Evolutionary conservation across 495 filamentous ascomycete genomes (phyloP), one percentile per base, ranked within the genome.

Genomic region (Podospora tetraspora): DNA sequence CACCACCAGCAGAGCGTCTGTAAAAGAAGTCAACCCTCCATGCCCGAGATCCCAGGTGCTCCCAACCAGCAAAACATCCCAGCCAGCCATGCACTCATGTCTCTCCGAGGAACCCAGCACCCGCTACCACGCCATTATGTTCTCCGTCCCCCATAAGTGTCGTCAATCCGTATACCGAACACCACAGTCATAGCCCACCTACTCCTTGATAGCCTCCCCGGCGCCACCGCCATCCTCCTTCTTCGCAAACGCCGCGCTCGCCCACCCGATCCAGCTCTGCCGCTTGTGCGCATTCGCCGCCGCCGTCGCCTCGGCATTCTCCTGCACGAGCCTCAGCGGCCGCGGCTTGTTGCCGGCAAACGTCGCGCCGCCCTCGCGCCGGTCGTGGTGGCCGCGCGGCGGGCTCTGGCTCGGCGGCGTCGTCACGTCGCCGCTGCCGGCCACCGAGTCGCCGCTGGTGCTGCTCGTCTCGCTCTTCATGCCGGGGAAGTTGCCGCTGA

Each of bases 301-400:
- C 61, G 75, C 77, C 25, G 72, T 77, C 58, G 72, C 67, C 68
- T 75, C 74, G 19, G 70, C 66, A 56, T 80, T 83, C 80, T 85
- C 91, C 79, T 93, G 90, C 65, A 99, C 95, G 12, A 99, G 84
- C 57, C 94, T 83, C 74, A 99, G 79, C 1, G 95, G 95, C 32
- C 95, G 85, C 62, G 96, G 84, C 73, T 92, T 92, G 70, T 88
- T 93, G 6, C 90, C 90, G 2, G 82, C 82, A 63, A 89, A 82
- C 12, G 84, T 87, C 4, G 84, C 85, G 68, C 79, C 83, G 77
- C 91, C 88, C 56, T 88, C 86, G 79, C 90, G 88, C 37, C 74
- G 71, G 75, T 63, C 81, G 43, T 52, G 43, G 9, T 75, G 69
- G 76, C 64, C 81, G 56, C 87, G 80, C 62, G 84, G 84, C 72